Conservation (phyloP, 768 basidiomycete genomes). For the Tricholomella constricta region DNA sequence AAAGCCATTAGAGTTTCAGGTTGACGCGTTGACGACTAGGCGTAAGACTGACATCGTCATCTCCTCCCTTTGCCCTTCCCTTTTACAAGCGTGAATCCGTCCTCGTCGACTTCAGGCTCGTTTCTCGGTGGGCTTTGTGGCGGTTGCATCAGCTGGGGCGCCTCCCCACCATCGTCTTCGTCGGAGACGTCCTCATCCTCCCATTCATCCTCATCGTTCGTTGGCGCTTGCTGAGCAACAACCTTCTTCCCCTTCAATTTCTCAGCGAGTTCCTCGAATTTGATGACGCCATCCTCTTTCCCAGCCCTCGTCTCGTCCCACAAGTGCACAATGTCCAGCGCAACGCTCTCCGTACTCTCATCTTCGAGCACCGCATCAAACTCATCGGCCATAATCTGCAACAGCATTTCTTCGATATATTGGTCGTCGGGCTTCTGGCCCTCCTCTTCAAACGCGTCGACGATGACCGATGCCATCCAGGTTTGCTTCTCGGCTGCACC, state of each 20-base stretch:
- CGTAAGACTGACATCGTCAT: slow-evolving; percentile 2
- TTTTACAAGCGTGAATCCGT: slow-evolving; percentile 86
- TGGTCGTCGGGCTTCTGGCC: slow-evolving; percentile 55
- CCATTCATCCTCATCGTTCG: slow-evolving; percentile 40
- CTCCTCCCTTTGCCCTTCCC: slow-evolving; percentile 54
- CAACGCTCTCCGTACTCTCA: slow-evolving; percentile 74
- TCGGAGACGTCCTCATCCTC: slow-evolving; percentile 40
- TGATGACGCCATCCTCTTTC: slow-evolving; percentile 49
- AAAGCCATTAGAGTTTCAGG: no score
- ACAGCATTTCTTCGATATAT: slow-evolving; percentile 80
- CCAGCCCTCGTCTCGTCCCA: slow-evolving; percentile 59
- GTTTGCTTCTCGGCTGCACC: slow-evolving; percentile 69
- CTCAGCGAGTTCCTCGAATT: slow-evolving; percentile 68
- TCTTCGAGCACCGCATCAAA: slow-evolving; percentile 87
- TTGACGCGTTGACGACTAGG: no score
- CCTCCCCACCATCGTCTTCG: slow-evolving; percentile 50
- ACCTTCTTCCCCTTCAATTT: slow-evolving; percentile 58
- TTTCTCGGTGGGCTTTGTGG: slow-evolving; percentile 30
- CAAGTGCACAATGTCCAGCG: slow-evolving; percentile 67
- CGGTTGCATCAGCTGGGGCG: slow-evolving; percentile 58
- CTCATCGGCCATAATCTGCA: slow-evolving; percentile 86
- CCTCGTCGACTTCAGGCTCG: slow-evolving; percentile 84
- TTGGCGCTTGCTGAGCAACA: slow-evolving; percentile 45
- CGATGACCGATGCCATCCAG: slow-evolving; percentile 82
- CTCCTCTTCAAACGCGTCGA: slow-evolving; percentile 74